phyloP scores from a whole-genome alignment of 768 basidiomycete species.

The Daedalea quercina region DNA sequence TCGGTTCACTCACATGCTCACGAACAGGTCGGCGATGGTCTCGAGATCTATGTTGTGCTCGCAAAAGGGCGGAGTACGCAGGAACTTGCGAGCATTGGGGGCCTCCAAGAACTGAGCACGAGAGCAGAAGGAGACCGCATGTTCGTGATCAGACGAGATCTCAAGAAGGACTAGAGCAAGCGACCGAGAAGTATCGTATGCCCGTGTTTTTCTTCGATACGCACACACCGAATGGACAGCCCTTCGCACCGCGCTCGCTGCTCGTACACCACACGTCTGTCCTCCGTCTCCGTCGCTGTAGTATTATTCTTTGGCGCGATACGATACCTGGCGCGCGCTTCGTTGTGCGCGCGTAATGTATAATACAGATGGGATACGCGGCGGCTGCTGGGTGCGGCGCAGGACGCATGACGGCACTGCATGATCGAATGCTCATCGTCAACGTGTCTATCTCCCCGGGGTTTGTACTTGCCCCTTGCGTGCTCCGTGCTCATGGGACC shows the following conservation, averaged over 20 bases:
- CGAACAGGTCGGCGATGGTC: conserved; percentile 83
- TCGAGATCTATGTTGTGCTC: conserved; percentile 87
- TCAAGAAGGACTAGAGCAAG: conserved; percentile 68
- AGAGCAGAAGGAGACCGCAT: conserved; percentile 64
- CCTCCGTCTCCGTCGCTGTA: not conserved
- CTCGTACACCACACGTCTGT: not conserved
- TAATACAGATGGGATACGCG: not conserved
- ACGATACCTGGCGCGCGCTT: not conserved
- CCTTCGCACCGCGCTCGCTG: not conserved
- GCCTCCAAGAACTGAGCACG: conserved; percentile 57
- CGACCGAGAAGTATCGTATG: not conserved
- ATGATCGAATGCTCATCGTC: no score
- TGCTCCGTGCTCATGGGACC: no score
- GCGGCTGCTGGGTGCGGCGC: not conserved
- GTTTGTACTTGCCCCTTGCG: no score
- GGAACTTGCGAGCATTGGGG: conserved; percentile 47
- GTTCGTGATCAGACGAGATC: conserved; percentile 67
- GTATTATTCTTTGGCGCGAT: not conserved
- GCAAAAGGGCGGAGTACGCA: conserved; percentile 59
- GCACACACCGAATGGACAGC: not conserved
- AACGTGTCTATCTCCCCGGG: no score
- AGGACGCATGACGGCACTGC: no score
- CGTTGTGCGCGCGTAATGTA: not conserved
- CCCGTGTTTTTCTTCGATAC: not conserved
- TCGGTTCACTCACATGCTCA: not conserved